Evolutionary conservation across 352 stramenopile species (phyloP), one percentile per base, ranked within the genome.

Genomic region (Phytophthora sansomeana): DNA sequence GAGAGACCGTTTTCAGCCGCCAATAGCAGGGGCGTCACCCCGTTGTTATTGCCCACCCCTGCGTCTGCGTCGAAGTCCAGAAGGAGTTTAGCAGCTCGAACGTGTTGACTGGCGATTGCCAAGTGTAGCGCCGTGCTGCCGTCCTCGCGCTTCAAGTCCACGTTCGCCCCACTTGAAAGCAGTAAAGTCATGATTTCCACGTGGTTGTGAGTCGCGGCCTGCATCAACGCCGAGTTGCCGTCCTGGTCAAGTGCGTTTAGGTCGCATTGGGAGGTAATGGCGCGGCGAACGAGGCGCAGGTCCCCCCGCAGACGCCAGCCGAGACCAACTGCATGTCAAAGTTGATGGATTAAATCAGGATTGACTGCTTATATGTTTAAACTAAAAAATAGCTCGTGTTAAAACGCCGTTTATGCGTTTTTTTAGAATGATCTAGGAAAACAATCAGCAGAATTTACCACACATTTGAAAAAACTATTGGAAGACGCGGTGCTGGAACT

Each of bases 111-210:
- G 28, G 14, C 10, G 28, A 53, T 30, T 5, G 46, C 46, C 28
- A 53, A 14, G 30, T 53, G 46, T 29, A 53, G 30, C 46, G 46
- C 28, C 6, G 28, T 53, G 28, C 26, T 41, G 46, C 14, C 46
- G 16, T 53, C 46, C 28, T 6, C 13, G 11, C 46, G 46, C 14
- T 41, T 38, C 28, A 53, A 53, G 46, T 53, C 10, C 9, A 41
- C 28, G n/a, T n/a, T n/a, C n/a, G n/a, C n/a, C n/a, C n/a, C n/a
- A n/a, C n/a, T n/a, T n/a, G n/a, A n/a, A n/a, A n/a, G n/a, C n/a
- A n/a, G n/a, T n/a, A 53, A 24, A 3, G 46, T 53, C 46, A 53
- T 53, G 21, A 53, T 53, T 41, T 38, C 33, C 33, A 38, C 33
- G 33, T 38, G 33, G 14, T 38, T 38, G n/a, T 38, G 6, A 6